These are phyloP conservation scores for Arthroderma sp. DNA, from an alignment of 2,329 filamentous ascomycete species.

Conservation along the genomic window DNA sequence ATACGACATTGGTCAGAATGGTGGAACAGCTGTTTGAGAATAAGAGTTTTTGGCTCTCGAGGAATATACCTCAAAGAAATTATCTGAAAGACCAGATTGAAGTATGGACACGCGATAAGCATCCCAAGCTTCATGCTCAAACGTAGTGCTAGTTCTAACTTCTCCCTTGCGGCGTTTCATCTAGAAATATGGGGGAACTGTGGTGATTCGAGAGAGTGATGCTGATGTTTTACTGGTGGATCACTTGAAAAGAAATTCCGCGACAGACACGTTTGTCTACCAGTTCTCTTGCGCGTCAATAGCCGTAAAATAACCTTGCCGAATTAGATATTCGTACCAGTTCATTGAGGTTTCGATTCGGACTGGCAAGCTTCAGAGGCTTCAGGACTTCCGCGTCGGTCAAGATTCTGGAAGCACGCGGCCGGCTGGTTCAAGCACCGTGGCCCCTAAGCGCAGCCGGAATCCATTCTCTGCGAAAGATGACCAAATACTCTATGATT, in stretches of 20 bases:
- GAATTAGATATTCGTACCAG: conserved; percentile 39
- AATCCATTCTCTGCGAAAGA: conserved; percentile 29
- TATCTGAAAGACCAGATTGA: conserved; percentile 37
- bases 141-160: conserved; percentile 5
- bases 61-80: conserved; percentile 38
- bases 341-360: conserved; percentile 44
- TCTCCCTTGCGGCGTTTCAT: not conserved
- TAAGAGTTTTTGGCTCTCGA: conserved; percentile 46
- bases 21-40: conserved; percentile 35
- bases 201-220: conserved; percentile 40
- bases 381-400: conserved; percentile 36
- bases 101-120: conserved; percentile 14
- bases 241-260: conserved; percentile 38
- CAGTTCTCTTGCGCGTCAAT: conserved; percentile 1
- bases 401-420: conserved; percentile 31
- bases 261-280: conserved; percentile 33
- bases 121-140: not conserved
- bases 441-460: conserved; percentile 22
- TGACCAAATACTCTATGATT: conserved; percentile 33
- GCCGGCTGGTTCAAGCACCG: conserved; percentile 29
- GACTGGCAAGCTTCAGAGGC: conserved; percentile 35
- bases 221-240: conserved; percentile 49
- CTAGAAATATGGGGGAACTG: conserved; percentile 40
- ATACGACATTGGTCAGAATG: too few species aligned
- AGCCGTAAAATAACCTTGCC: conserved; percentile 4